Conservation (phyloP, 495 filamentous ascomycete genomes). For the Aspergillus coremiiformis region DNA sequence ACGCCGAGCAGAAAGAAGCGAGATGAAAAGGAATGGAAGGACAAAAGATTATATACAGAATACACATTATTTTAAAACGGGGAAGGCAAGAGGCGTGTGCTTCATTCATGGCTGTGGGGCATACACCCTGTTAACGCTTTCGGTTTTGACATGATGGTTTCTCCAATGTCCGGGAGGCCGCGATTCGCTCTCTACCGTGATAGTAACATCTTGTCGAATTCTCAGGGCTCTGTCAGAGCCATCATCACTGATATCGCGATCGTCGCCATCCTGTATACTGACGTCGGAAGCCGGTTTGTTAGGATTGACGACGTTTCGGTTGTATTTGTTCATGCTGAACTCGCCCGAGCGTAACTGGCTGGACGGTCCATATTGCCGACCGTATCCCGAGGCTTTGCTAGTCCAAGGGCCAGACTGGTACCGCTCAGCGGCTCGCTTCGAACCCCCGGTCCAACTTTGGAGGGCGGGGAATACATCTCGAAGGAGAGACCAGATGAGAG, state of each 20-base stretch:
- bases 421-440: constrained; percentile 29
- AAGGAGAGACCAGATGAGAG: constrained; percentile 56
- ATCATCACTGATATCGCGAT: constrained; percentile 33
- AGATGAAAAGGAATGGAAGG: not conserved
- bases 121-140: not conserved
- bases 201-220: constrained; percentile 41
- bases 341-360: constrained; percentile 31
- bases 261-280: constrained; percentile 24
- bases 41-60: not conserved
- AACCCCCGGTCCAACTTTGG: constrained; percentile 42
- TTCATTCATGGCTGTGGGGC: constrained; percentile 10
- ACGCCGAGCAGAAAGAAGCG: not conserved
- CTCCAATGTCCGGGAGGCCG: constrained; percentile 21
- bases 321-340: constrained; percentile 30
- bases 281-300: constrained; percentile 30
- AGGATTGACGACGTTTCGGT: constrained; percentile 22
- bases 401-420: constrained; percentile 35
- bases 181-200: constrained; percentile 35
- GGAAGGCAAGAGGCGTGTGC: constrained; percentile 4
- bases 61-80: not conserved
- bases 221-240: constrained; percentile 36
- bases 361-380: constrained; percentile 25
- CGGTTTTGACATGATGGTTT: not conserved
- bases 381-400: constrained; percentile 24
- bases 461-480: constrained; percentile 50